These are phyloP conservation scores for Calonectria montana DNA, from an alignment of 2,329 filamentous ascomycete species.

Conservation along the genomic window DNA sequence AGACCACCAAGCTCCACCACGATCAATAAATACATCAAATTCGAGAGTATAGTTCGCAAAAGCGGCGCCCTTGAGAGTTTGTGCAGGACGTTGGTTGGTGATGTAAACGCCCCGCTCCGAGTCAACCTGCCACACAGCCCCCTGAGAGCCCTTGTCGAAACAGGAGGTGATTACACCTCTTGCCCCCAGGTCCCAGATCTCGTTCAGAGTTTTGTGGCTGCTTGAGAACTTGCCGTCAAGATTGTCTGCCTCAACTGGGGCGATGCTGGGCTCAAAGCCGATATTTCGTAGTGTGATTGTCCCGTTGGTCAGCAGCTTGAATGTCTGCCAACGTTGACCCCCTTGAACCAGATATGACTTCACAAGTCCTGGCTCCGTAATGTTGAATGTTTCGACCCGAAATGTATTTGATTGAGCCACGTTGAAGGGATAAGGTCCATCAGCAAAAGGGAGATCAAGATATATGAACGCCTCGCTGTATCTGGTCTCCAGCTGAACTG, in stretches of 20 bases:
- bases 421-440: slow-evolving; percentile 6
- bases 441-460: not conserved
- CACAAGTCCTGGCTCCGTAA: not conserved
- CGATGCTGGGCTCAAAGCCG: not conserved
- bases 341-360: slow-evolving; percentile 1
- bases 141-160: slow-evolving; percentile 2
- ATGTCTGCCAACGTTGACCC: slow-evolving; percentile 14
- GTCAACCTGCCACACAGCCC: slow-evolving; percentile 5
- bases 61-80: not conserved
- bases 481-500: slow-evolving; percentile 7
- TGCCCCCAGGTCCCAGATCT: slow-evolving; percentile 10
- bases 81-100: not conserved
- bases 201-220: slow-evolving; percentile 1
- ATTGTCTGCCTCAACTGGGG: not conserved
- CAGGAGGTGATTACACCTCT: not conserved
- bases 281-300: not conserved
- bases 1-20: not conserved
- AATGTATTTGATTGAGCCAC: slow-evolving; percentile 9
- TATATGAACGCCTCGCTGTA: slow-evolving; percentile 6
- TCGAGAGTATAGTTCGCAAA: slow-evolving; percentile 5
- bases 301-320: not conserved
- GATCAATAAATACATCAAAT: not conserved
- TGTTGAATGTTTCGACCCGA: slow-evolving; percentile 10
- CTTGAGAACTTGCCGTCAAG: not conserved
- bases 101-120: not conserved